Evolutionary conservation across 768 basidiomycete species (phyloP).

Genomic region (Russula griseocarnosa): DNA sequence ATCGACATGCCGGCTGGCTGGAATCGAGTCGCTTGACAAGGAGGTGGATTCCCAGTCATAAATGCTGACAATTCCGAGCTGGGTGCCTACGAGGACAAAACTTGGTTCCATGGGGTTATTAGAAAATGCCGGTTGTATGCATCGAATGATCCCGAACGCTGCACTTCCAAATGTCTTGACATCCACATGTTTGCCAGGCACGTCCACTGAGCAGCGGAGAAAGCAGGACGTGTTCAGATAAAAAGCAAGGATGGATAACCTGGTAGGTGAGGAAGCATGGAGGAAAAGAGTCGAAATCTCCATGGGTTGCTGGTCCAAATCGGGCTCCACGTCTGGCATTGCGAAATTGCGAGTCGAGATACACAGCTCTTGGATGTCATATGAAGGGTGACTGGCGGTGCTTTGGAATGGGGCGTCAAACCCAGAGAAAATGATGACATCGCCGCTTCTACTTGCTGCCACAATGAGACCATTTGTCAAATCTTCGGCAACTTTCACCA

Average conservation of each 20-base stretch:
- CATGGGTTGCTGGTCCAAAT: neutral
- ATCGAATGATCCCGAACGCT: slow-evolving; percentile 49
- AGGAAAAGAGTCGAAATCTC: slow-evolving; percentile 14
- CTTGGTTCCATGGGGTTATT: slow-evolving; percentile 37
- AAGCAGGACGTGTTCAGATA: slow-evolving; percentile 50
- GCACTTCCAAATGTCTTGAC: slow-evolving; percentile 49
- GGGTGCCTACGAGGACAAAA: slow-evolving; percentile 62
- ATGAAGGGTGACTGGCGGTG: slow-evolving; percentile 2
- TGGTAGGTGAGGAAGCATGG: slow-evolving; percentile 12
- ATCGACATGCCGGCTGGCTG: slow-evolving; percentile 50
- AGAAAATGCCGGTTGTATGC: slow-evolving; percentile 48
- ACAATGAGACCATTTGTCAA: slow-evolving; percentile 44
- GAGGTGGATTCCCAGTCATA: slow-evolving; percentile 46
- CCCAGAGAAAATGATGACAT: slow-evolving; percentile 53
- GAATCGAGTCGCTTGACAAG: slow-evolving; percentile 27
- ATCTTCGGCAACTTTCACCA: slow-evolving; percentile 47
- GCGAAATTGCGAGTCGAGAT: slow-evolving; percentile 8
- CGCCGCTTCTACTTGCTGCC: slow-evolving; percentile 54
- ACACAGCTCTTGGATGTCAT: slow-evolving; percentile 8
- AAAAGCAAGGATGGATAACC: slow-evolving; percentile 45
- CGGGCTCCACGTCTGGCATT: neutral
- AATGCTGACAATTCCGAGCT: slow-evolving; percentile 58
- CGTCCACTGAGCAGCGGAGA: slow-evolving; percentile 47
- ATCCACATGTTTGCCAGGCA: slow-evolving; percentile 33
- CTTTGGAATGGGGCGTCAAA: slow-evolving; percentile 33